Conservation (phyloP, 2,329 filamentous ascomycete genomes). For the Macrophomina pseudophaseolina region DNA sequence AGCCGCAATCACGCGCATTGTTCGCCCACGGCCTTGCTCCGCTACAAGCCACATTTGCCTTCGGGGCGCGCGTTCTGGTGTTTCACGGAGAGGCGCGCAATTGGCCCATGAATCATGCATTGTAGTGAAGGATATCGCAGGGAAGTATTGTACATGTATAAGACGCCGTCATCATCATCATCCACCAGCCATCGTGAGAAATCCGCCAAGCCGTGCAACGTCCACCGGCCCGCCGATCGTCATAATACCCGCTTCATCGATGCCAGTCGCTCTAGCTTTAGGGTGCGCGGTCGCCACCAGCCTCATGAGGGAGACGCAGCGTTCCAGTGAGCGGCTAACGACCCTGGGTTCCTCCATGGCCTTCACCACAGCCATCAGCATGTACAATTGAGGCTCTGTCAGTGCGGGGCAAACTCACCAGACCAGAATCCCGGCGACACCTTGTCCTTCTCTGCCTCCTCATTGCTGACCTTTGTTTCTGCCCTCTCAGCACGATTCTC, state of each 20-base stretch:
- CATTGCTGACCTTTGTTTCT: slow-evolving; percentile 43
- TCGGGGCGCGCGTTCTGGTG: background rate
- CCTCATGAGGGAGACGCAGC: background rate
- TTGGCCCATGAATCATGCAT: slow-evolving; percentile 9
- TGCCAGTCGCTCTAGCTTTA: background rate
- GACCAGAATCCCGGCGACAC: slow-evolving; percentile 47
- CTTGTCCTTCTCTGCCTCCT: slow-evolving; percentile 48
- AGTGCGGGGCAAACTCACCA: slow-evolving; percentile 35
- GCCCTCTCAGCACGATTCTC: slow-evolving; percentile 49
- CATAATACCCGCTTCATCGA: background rate
- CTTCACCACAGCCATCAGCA: slow-evolving; percentile 25
- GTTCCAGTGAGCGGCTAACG: slow-evolving; percentile 28
- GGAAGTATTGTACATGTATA: slow-evolving; percentile 15
- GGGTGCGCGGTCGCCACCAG: background rate
- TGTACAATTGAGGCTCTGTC: background rate
- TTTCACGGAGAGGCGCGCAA: background rate
- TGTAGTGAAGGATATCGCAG: slow-evolving; percentile 12
- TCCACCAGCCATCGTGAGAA: background rate
- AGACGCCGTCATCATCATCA: slow-evolving; percentile 4
- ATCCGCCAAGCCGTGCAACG: background rate
- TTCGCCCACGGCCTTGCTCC: background rate
- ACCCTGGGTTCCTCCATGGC: slow-evolving; percentile 36
- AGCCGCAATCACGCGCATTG: slow-evolving; percentile 12
- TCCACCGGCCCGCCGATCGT: background rate
- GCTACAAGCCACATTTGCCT: background rate